Evolutionary conservation across 1,284 basidiomycete species (phyloP).

Genomic region (Cryptococcus sp.): DNA sequence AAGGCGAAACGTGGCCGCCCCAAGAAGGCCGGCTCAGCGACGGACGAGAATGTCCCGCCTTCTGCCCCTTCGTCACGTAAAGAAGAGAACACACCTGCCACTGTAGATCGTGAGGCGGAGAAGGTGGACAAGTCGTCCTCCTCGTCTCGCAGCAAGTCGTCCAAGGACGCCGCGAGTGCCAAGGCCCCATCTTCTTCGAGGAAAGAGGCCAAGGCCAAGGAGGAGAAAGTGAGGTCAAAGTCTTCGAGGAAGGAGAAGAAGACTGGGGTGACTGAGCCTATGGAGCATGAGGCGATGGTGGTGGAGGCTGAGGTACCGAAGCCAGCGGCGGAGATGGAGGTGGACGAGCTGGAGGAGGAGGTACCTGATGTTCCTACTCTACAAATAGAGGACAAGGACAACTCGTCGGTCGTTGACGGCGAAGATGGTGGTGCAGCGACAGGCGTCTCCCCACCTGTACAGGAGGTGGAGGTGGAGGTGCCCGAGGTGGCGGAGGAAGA

Average conservation of each 20-base stretch:
- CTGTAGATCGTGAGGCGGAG: background rate
- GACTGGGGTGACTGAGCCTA: background rate
- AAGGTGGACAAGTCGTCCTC: constrained; percentile 1
- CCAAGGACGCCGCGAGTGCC: background rate
- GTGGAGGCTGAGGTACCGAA: too few species aligned
- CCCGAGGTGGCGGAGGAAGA: background rate
- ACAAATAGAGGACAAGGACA: background rate
- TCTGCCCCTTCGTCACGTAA: background rate
- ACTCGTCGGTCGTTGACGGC: background rate
- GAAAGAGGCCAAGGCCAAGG: background rate
- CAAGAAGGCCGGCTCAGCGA: background rate
- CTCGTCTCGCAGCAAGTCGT: constrained; percentile 1
- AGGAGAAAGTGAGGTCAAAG: background rate
- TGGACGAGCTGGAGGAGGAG: constrained; percentile 1
- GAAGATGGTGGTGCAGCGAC: background rate
- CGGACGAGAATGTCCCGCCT: background rate
- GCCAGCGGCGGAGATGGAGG: background rate
- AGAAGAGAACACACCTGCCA: too few species aligned
- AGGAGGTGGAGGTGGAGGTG: too few species aligned
- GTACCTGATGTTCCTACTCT: background rate
- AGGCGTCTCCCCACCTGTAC: too few species aligned
- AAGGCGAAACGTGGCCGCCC: constrained; percentile 8
- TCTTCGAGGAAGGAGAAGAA: constrained; percentile 4
- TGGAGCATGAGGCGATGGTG: too few species aligned
- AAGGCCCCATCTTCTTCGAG: background rate